These are phyloP conservation scores for Colletotrichum abscissum DNA, from an alignment of 2,329 filamentous ascomycete genomes.

Conservation along the genomic window DNA sequence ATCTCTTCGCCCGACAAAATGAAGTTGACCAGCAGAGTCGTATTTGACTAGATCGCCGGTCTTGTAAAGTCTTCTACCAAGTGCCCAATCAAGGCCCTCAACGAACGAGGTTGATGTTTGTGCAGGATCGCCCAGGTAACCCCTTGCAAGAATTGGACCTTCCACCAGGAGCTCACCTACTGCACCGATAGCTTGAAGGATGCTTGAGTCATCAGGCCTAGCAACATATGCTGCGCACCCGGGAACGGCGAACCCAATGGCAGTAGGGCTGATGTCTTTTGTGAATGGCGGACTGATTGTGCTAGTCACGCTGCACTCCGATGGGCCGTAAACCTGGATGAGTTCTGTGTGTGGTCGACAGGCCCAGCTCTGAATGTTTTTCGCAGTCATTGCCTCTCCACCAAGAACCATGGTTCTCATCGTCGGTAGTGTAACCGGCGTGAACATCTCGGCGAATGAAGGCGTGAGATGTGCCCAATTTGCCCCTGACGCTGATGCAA, in stretches of 20 bases:
- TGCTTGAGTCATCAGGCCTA: conserved; percentile 18
- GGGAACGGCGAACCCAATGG: conserved; percentile 41
- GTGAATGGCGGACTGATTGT: conserved; percentile 47
- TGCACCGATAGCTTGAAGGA: conserved; percentile 26
- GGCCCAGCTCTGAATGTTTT: conserved; percentile 59
- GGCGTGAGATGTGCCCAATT: conserved; percentile 64
- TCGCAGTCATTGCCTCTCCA: conserved; percentile 63
- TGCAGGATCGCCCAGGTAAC: conserved; percentile 75
- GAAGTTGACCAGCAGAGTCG: conserved; percentile 78
- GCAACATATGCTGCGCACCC: conserved; percentile 36
- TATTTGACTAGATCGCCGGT: conserved; percentile 86
- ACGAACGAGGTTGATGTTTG: conserved; percentile 76
- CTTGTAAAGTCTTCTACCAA: conserved; percentile 71
- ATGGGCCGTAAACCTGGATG: conserved; percentile 64
- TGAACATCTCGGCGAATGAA: conserved; percentile 58
- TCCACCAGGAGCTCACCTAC: conserved; percentile 39
- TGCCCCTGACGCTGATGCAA: conserved; percentile 39
- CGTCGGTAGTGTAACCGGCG: conserved; percentile 54
- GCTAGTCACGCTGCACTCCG: conserved; percentile 57
- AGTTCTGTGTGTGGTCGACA: conserved; percentile 48
- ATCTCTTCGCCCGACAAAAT: conserved; percentile 79
- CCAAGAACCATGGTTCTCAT: conserved; percentile 59
- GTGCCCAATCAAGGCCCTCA: conserved; percentile 73
- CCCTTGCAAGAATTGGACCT: conserved; percentile 47
- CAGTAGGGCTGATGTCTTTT: conserved; percentile 48